Evolutionary conservation across 1,284 basidiomycete species (phyloP).

Genomic region (Pascua sp.): DNA sequence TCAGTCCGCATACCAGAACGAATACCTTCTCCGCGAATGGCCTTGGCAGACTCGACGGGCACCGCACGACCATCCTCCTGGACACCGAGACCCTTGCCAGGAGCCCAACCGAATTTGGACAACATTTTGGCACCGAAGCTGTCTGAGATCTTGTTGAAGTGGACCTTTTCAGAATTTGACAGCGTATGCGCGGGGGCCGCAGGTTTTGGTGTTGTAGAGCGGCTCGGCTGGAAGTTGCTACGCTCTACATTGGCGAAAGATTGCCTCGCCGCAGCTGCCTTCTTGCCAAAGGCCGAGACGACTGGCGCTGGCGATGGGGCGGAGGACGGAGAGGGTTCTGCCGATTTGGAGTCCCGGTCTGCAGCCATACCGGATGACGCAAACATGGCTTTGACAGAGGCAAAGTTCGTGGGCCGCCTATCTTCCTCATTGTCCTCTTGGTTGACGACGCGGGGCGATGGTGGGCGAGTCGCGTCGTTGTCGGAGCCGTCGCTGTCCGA

Average conservation of each 20-base stretch:
- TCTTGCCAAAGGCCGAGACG: slow-evolving; percentile 25
- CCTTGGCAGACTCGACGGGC: slow-evolving; percentile 73
- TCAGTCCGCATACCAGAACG: slow-evolving; percentile 83
- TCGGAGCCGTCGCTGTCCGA: slow-evolving; percentile 7
- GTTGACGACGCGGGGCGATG: slow-evolving; percentile 27
- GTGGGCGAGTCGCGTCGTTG: neutral
- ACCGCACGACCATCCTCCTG: slow-evolving; percentile 79
- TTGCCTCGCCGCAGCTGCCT: slow-evolving; percentile 27
- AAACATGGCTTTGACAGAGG: no score
- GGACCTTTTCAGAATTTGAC: slow-evolving; percentile 63
- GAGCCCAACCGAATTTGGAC: slow-evolving; percentile 90
- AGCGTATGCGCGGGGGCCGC: slow-evolving; percentile 53
- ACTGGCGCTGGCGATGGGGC: no score
- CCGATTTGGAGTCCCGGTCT: no score
- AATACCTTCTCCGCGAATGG: slow-evolving; percentile 72
- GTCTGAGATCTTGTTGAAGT: slow-evolving; percentile 72
- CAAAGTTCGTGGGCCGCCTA: neutral
- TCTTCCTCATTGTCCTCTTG: neutral
- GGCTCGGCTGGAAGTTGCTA: slow-evolving; percentile 9
- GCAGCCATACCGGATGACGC: no score
- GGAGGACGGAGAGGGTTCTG: no score
- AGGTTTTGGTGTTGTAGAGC: slow-evolving; percentile 13
- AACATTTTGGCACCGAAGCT: slow-evolving; percentile 82
- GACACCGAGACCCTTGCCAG: slow-evolving; percentile 74
- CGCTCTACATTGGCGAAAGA: neutral